Evolutionary conservation across 805 yeast genomes (phyloP).

Genomic region (Naumovozyma castellii): DNA sequence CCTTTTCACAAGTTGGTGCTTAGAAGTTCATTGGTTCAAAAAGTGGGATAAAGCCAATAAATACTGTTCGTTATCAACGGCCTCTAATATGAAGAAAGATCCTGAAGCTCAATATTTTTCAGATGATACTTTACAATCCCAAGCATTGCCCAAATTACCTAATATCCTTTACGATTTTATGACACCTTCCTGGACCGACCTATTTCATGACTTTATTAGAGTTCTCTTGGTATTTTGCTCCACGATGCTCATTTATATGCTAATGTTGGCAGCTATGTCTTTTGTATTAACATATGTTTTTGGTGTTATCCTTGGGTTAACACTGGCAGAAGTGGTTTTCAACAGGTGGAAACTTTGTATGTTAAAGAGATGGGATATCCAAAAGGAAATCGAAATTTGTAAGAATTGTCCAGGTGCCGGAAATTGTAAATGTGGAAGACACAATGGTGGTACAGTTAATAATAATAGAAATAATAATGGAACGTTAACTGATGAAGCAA

Average conservation of each 20-base stretch:
- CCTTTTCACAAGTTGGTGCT: constrained; percentile 48
- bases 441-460: constrained; percentile 7
- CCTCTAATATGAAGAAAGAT: constrained; percentile 16
- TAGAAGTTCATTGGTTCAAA: constrained; percentile 60
- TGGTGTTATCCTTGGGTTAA: constrained; percentile 60
- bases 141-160: constrained; percentile 24
- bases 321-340: constrained; percentile 62
- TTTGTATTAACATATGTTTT: constrained; percentile 59
- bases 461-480: too few species aligned
- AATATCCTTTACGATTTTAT: constrained; percentile 22
- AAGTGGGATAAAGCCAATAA: constrained; percentile 25
- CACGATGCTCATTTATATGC: constrained; percentile 57
- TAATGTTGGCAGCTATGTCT: constrained; percentile 76
- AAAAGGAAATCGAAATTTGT: constrained; percentile 20
- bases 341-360: constrained; percentile 37
- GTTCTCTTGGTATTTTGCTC: constrained; percentile 47
- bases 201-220: constrained; percentile 42
- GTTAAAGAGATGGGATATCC: constrained; percentile 27
- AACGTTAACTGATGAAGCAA: neutral
- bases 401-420: constrained; percentile 24
- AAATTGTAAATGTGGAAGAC: constrained; percentile 25
- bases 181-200: constrained; percentile 22
- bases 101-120: constrained; percentile 30
- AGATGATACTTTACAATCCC: constrained; percentile 9
- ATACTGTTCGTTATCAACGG: constrained; percentile 1